Evolutionary conservation across 2,329 filamentous ascomycete genomes (phyloP), one percentile per base, ranked within the genome.

Genomic region (Xylariaceae sp.): DNA sequence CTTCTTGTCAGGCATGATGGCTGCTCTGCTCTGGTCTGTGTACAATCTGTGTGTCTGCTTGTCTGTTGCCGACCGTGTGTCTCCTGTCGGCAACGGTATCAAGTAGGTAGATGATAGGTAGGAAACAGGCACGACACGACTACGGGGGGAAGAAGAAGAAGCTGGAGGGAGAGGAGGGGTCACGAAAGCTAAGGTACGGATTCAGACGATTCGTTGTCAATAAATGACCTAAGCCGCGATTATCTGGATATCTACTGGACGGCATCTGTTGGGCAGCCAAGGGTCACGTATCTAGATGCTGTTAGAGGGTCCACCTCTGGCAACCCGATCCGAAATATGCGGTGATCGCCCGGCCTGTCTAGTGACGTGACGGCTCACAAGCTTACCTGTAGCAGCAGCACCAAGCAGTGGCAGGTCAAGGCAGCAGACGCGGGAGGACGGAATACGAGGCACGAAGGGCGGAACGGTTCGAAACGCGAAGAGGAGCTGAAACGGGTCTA

Each of bases 1-100:
- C 30, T 51, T 71, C 54, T 66, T 70, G 17, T 66, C 67, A 18
- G 68, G 67, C 70, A 72, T 72, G 51, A 53, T 18, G 52, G 9
- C 53, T 37, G 10, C 11, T 15, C 37, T 9, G 37, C 23, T 30
- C 23, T 30, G 23, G 37, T 56, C n/a, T 55, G 39, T 3, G 2
- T 37, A 8, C 9, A 17, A 1, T 54, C 23, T 42, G 44, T 53
- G 11, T 42, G 37, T 30, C 23, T 30, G 23, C 23, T 30, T 30
- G 23, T 30, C 23, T 30, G 23, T 30, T 30, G 23, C 5, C 5
- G 23, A 30, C 23, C 23, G 23, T 30, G 23, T 30, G 23, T 30
- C 23, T 30, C 23, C 23, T 30, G 23, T 42, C 11, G 37, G 11
- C 37, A 13, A 42, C 11, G 11, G 37, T 10, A 42, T 42, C 8